Evolutionary conservation across 345 rosid species (phyloP).

Genomic region (Populus tremula): DNA sequence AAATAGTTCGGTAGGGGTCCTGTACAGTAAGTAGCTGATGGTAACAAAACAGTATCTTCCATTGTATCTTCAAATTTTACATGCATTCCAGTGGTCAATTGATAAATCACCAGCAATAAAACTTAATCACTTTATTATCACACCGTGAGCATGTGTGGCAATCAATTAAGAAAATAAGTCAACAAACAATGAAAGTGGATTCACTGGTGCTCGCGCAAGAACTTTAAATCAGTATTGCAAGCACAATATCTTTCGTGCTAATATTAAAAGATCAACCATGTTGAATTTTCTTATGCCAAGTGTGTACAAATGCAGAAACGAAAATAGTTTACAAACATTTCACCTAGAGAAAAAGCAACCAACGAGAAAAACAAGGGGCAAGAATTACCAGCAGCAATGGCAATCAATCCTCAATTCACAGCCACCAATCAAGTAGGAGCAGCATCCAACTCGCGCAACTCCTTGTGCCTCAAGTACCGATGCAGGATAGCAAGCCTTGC

Average conservation of each 20-base stretch:
- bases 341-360: not conserved
- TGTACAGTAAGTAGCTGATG: not conserved
- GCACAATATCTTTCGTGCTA: not conserved
- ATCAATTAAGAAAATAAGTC: not conserved
- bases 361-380: not conserved
- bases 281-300: not conserved
- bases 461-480: conserved; percentile 64
- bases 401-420: not conserved
- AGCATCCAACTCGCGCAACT: conserved; percentile 35
- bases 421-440: conserved; percentile 26
- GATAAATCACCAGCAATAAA: too few species aligned
- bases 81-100: too few species aligned
- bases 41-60: not conserved
- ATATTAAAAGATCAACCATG: not conserved
- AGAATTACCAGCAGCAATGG: conserved; percentile 10
- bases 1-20: not conserved
- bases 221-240: not conserved
- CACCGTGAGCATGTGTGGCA: not conserved
- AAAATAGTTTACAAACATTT: not conserved
- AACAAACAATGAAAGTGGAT: not conserved
- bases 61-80: too few species aligned
- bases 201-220: not conserved
- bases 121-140: not conserved
- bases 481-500: conserved; percentile 72
- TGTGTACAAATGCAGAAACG: not conserved